Evolutionary conservation across 2,329 filamentous ascomycete species (phyloP), one percentile per base, ranked within the genome.

Genomic region (Epichloe gansuensis): DNA sequence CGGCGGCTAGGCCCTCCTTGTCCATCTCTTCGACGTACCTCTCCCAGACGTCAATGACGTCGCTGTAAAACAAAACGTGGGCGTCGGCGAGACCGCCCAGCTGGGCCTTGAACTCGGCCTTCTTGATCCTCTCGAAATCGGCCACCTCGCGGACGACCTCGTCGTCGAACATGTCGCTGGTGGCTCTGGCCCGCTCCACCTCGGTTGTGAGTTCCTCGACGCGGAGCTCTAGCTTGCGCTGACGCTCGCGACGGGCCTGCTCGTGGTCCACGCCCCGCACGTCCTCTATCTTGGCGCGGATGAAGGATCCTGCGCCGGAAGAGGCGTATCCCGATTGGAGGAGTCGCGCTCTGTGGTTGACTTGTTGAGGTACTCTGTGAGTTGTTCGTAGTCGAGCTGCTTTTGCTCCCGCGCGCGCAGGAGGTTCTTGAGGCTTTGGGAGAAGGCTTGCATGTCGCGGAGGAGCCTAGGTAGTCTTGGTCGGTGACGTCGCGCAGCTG

Each of bases 91-190:
- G 70, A 3, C 81, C 83, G 2, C 88, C 89, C 48, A 98, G 76
- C 60, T 93, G 91, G 58, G 85, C 80, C 67, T 88, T 88, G 69
- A 98, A 94, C 74, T 98, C 91, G 43, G 88, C 76, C 41, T 88
- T 83, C 75, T 98, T 98, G 75, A 97, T 97, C 53, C 91, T 81
- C 72, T 98, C 93, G 70, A 98, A 98, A 65, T 96, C 91, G 21
- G 80, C 79, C 1, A 96, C 88, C 67, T 98, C 93, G 62, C 88
- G 86, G 44, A 97, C 86, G 1, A 96, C 91, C 69, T 96, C 90
- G 65, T 96, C 91, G 68, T 96, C 93, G 63, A 98, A 98, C 65
- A 89, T 85, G 69, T 97, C 90, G 49, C 85, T 89, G 13, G 86
- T 88, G 63, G 84, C 86, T 69, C 90, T 90, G 5, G 93, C 88